Percentiles rank a stretch among this genome's conserved stretches.
Evolutionary conservation across 2,329 filamentous ascomycete species (phyloP).

Genomic region (Gnomoniopsis sp.): DNA sequence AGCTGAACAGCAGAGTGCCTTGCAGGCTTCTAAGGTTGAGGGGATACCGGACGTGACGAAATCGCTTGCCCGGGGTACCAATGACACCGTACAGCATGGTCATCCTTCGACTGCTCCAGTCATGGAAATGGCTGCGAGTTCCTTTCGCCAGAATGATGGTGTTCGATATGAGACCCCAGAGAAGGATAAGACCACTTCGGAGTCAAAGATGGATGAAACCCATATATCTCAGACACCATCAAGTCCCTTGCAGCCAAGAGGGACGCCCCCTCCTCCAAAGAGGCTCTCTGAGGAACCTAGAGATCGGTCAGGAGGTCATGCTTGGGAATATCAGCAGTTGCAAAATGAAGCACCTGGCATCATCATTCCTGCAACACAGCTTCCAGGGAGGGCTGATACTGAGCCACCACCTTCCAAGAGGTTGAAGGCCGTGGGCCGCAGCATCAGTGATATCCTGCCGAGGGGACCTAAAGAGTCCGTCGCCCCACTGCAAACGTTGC

Average conservation of each 20-base stretch:
- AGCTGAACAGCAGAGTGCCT: neutral
- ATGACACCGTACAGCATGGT: neutral
- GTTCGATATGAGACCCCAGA: neutral
- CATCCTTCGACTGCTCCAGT: neutral
- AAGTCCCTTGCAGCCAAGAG: neutral
- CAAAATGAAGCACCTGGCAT: neutral
- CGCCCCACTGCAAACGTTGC: conserved; percentile 20
- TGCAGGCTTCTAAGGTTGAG: neutral
- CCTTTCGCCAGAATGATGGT: neutral
- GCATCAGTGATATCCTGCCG: conserved; percentile 28
- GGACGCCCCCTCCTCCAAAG: neutral
- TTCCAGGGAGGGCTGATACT: conserved; percentile 25
- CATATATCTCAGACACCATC: conserved; percentile 2
- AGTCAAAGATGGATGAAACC: neutral
- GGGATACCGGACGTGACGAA: neutral
- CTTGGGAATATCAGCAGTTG: neutral
- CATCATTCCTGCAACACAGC: conserved; percentile 6
- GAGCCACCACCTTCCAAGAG: conserved; percentile 31
- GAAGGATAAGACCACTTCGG: neutral
- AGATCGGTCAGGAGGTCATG: neutral
- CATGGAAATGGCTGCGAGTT: neutral
- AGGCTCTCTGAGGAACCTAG: neutral
- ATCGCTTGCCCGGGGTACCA: neutral
- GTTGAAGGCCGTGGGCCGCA: conserved; percentile 25
- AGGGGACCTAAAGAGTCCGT: neutral